Percentiles rank a stretch among this genome's conserved stretches.
Evolutionary conservation across 2,329 filamentous ascomycete genomes (phyloP).

Genomic region (Penicillium sp.): DNA sequence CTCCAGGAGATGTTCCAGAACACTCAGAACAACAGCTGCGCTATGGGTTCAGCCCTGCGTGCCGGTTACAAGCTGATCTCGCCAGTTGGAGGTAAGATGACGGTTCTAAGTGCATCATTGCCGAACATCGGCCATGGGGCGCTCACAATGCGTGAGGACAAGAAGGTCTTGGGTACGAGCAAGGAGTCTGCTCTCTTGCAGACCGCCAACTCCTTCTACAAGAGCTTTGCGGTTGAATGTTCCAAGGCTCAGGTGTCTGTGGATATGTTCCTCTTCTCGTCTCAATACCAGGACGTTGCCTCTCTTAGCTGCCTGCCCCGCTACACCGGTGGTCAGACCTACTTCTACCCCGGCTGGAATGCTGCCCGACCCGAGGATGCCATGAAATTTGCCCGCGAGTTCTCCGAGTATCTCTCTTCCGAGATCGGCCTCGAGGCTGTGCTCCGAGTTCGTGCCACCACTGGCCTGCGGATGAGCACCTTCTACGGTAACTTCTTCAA

Average conservation of each 20-base stretch:
- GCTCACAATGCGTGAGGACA: conserved; percentile 92
- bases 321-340: conserved; percentile 96
- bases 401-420: conserved; percentile 93
- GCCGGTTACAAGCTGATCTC: conserved; percentile 96
- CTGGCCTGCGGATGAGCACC: conserved; percentile 91
- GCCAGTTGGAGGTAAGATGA: conserved; percentile 90
- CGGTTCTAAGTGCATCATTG: conserved; percentile 83
- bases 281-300: conserved; percentile 95
- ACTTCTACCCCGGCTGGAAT: conserved; percentile 98
- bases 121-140: conserved; percentile 89
- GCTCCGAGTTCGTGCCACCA: conserved; percentile 90
- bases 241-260: conserved; percentile 99
- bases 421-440: conserved; percentile 97
- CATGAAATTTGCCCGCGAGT: conserved; percentile 95
- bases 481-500: conserved; percentile 99
- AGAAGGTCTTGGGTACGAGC: conserved; percentile 89
- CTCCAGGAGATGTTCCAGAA: conserved; percentile 96
- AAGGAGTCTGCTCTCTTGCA: conserved; percentile 88
- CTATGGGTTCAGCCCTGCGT: conserved; percentile 89
- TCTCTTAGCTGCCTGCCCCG: conserved; percentile 92
- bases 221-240: conserved; percentile 97
- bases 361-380: conserved; percentile 91
- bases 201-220: conserved; percentile 95
- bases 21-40: conserved; percentile 85
- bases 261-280: conserved; percentile 96